phyloP scores from a whole-genome alignment of 208 protist genomes.

The Leishmania martiniquensis region DNA sequence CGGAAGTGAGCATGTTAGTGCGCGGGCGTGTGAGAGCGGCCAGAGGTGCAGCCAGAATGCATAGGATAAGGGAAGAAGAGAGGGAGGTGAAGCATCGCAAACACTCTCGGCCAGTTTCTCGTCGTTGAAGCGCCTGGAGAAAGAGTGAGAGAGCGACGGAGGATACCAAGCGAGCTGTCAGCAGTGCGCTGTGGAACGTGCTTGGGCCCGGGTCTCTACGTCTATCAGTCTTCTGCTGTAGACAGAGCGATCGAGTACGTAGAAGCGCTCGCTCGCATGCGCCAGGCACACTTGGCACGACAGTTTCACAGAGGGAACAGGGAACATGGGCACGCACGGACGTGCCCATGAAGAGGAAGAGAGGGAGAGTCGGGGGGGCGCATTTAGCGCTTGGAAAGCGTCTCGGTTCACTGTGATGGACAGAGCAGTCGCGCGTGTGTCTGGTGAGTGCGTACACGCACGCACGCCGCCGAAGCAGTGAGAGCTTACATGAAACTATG shows the following conservation, averaged over 20 bases:
- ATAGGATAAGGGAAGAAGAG: not conserved
- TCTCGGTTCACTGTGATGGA: not conserved
- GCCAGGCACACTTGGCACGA: not conserved
- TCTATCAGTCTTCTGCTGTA: too few relatives aligned
- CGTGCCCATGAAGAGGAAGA: not conserved
- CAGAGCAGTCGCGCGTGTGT: not conserved
- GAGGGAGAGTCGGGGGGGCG: not conserved
- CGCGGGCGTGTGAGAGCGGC: not conserved
- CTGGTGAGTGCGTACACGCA: not conserved
- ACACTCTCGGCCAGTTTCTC: too few relatives aligned
- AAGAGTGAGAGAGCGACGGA: not conserved
- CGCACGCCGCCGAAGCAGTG: not conserved
- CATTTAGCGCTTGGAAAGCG: not conserved
- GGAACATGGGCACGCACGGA: not conserved
- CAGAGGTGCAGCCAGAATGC: not conserved
- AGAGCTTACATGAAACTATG: not conserved
- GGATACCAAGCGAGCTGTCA: not conserved
- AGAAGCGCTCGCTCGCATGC: not conserved
- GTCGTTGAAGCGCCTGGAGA: not conserved
- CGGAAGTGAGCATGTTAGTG: too few relatives aligned
- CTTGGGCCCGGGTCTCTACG: not conserved
- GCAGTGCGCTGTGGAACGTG: not conserved
- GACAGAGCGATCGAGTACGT: not conserved
- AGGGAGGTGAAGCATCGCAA: not conserved
- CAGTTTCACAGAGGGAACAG: too few relatives aligned